phyloP scores from a whole-genome alignment of 768 basidiomycete genomes.

The Candolleomyces eurysporus region DNA sequence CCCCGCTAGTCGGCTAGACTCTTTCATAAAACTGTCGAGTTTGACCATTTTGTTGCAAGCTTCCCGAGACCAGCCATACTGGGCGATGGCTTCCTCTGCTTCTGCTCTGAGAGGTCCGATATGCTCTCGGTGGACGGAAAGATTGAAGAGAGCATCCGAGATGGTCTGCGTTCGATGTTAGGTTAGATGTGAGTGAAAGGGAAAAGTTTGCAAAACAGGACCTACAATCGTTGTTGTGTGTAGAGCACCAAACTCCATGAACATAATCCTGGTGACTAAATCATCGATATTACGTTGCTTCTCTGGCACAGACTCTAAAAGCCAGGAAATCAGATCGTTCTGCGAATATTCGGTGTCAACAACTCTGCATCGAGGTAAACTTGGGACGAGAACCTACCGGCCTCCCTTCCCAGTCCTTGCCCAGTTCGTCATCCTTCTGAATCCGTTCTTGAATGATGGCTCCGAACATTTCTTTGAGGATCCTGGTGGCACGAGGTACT shows the following conservation, averaged over 20 bases:
- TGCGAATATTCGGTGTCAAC: constrained; percentile 9
- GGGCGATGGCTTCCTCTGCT: constrained; percentile 25
- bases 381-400: constrained; percentile 19
- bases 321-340: constrained; percentile 49
- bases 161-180: constrained; percentile 22
- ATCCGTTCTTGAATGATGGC: constrained; percentile 13
- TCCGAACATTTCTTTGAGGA: constrained; percentile 4
- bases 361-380: neutral
- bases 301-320: constrained; percentile 35
- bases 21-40: constrained; percentile 53
- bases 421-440: constrained; percentile 1
- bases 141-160: constrained; percentile 35
- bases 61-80: constrained; percentile 32
- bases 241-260: constrained; percentile 37
- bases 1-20: constrained; percentile 36
- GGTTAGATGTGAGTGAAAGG: neutral
- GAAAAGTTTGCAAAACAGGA: neutral
- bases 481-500: constrained; percentile 6
- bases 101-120: constrained; percentile 39
- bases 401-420: constrained; percentile 25
- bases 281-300: constrained; percentile 19
- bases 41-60: constrained; percentile 37
- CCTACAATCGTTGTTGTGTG: constrained; percentile 40
- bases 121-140: constrained; percentile 32
- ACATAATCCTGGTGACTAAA: constrained; percentile 28